Evolutionary conservation across 306 rosid species (phyloP).

Genomic region (Vigna hirtella): DNA sequence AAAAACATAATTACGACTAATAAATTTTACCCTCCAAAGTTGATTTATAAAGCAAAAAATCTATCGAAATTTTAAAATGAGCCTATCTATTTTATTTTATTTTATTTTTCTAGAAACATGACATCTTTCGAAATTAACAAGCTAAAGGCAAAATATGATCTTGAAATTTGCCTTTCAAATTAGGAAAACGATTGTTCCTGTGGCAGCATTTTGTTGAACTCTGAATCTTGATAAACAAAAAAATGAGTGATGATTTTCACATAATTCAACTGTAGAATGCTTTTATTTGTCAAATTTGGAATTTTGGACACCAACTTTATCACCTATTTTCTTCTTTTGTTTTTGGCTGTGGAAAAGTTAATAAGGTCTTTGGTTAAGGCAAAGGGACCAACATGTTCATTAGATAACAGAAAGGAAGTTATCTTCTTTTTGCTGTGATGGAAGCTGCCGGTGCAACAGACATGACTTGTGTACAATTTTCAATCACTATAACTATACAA

Average conservation of each 20-base stretch:
- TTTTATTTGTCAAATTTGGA: constrained; percentile 7
- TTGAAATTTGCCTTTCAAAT: not conserved
- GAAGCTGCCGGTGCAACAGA: not conserved
- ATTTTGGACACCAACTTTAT: not conserved
- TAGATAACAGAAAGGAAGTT: not conserved
- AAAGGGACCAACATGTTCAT: constrained; percentile 28
- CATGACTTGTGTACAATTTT: not conserved
- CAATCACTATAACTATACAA: not conserved
- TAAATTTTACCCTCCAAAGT: not conserved
- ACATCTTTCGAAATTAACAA: not conserved
- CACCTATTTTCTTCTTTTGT: not conserved
- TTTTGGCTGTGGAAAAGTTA: not conserved
- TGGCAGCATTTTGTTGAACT: not conserved
- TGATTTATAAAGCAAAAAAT: not conserved
- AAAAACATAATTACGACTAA: not conserved
- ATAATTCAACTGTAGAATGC: constrained; percentile 1
- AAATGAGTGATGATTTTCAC: not conserved
- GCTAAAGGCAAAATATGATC: not conserved
- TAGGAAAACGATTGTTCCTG: not conserved
- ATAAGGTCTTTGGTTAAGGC: not conserved
- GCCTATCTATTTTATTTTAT: too few relatives aligned
- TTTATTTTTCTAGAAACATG: not conserved
- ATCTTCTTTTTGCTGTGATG: constrained; percentile 12
- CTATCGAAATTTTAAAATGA: not conserved
- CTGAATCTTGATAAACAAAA: not conserved